Percentiles rank a stretch among this genome's conserved stretches.
These are phyloP conservation scores for Hyphopichia wangnamkhiaoensis DNA, from an alignment of 1,139 yeast species.

Conservation along the genomic window DNA sequence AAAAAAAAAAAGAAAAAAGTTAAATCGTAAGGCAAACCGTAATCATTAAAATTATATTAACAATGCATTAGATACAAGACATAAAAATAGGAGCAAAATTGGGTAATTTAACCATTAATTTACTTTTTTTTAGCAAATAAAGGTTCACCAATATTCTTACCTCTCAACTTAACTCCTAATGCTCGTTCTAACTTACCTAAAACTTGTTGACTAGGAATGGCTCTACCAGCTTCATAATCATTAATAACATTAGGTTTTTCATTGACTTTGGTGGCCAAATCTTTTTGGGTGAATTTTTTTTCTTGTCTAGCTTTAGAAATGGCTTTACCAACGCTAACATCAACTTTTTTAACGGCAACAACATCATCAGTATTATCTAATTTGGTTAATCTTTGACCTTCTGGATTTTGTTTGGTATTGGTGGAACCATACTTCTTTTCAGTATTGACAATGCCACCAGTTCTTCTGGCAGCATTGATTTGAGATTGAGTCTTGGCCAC, in stretches of 20 bases:
- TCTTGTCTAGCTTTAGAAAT: conserved; percentile 86
- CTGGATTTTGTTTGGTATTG: conserved; percentile 68
- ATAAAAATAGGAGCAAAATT: background rate
- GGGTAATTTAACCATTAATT: conserved; percentile 4
- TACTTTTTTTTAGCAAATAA: conserved; percentile 72
- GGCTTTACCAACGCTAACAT: conserved; percentile 81
- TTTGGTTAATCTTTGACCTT: conserved; percentile 93
- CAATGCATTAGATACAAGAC: background rate
- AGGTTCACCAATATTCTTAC: conserved; percentile 93
- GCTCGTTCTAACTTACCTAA: conserved; percentile 92
- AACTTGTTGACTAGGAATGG: conserved; percentile 93
- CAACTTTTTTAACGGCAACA: conserved; percentile 88
- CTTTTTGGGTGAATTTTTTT: conserved; percentile 90
- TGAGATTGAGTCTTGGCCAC: conserved; percentile 80
- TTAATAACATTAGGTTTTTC: conserved; percentile 95
- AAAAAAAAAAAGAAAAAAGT: background rate
- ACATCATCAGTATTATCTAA: conserved; percentile 93
- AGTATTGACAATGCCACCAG: conserved; percentile 83
- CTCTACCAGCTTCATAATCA: conserved; percentile 97
- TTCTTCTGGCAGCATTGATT: conserved; percentile 90
- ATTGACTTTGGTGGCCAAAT: conserved; percentile 89
- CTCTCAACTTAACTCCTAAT: conserved; percentile 92
- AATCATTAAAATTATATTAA: conserved; percentile 1
- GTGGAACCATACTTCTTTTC: conserved; percentile 89
- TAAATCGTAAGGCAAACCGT: conserved; percentile 1